Conservation (phyloP, 2,329 filamentous ascomycete genomes). For the Lachnellula cervina region DNA sequence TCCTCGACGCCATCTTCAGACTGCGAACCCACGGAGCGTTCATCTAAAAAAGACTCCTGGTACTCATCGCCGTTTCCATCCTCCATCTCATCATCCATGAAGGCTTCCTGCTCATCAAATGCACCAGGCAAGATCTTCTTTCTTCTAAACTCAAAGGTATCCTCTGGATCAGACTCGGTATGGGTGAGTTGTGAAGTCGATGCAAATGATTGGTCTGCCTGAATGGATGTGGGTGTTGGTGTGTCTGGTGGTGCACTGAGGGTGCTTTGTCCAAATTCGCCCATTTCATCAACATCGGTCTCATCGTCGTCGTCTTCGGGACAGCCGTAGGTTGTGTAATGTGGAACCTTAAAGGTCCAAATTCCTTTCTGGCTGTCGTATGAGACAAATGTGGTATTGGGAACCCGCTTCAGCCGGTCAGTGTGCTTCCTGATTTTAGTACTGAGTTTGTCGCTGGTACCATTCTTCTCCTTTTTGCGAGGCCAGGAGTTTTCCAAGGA, state of each 20-base stretch:
- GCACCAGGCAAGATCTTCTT: constrained; percentile 64
- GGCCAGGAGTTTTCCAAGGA: constrained; percentile 93
- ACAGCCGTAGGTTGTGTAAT: constrained; percentile 93
- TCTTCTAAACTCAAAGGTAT: constrained; percentile 33
- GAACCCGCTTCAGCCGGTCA: constrained; percentile 71
- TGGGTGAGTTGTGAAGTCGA: constrained; percentile 35
- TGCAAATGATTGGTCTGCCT: constrained; percentile 29
- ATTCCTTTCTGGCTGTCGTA: constrained; percentile 77
- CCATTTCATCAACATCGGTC: constrained; percentile 44
- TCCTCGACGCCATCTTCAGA: constrained; percentile 50
- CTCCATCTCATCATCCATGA: constrained; percentile 50
- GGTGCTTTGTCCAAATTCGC: constrained; percentile 45
- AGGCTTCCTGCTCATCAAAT: constrained; percentile 60
- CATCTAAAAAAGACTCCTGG: constrained; percentile 83
- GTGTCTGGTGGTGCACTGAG: constrained; percentile 39
- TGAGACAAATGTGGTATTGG: constrained; percentile 73
- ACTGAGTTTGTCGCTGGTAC: constrained; percentile 53
- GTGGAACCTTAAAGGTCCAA: constrained; percentile 91
- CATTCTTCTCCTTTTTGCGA: constrained; percentile 56
- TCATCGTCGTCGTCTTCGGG: constrained; percentile 66
- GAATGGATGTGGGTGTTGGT: constrained; percentile 37
- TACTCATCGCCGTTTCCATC: constrained; percentile 37
- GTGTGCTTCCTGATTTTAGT: constrained; percentile 75
- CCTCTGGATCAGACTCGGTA: constrained; percentile 32
- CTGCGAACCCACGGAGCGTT: constrained; percentile 79